A percentile compares a stretch with the other conserved stretches of the same genome.
Conservation (phyloP, 73 alveolate species). For the Tetrahymena thermophila region DNA sequence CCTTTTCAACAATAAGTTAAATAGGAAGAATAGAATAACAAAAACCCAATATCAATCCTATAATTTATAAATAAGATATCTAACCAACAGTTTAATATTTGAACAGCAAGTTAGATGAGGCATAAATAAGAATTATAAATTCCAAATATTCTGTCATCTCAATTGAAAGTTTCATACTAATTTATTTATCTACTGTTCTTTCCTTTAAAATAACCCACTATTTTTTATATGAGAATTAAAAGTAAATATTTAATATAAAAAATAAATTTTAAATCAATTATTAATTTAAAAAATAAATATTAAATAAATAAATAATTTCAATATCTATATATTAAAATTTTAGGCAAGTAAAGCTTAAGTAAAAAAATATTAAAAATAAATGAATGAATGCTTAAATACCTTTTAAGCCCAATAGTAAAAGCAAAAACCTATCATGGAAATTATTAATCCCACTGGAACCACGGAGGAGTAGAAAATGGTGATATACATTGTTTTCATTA, state of each 20-base stretch:
- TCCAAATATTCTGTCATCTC: neutral
- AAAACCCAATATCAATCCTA: neutral
- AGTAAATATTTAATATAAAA: neutral
- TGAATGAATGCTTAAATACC: neutral
- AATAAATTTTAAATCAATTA: neutral
- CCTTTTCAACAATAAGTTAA: neutral
- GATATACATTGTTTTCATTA: slow-evolving; percentile 37
- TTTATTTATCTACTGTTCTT: neutral
- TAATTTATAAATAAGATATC: neutral
- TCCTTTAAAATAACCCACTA: neutral
- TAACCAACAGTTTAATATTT: neutral
- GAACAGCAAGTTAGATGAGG: neutral
- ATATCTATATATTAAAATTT: no score
- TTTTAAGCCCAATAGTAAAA: slow-evolving; percentile 22
- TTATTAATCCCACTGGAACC: slow-evolving; percentile 25
- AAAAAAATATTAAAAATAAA: no score
- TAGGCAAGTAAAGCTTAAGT: no score
- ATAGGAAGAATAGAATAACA: neutral
- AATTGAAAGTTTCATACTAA: neutral
- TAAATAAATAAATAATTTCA: no score
- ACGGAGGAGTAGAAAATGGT: slow-evolving; percentile 36
- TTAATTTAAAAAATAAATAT: neutral
- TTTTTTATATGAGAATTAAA: neutral
- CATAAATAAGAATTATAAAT: neutral
- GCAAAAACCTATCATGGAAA: slow-evolving; percentile 19